phyloP scores from a whole-genome alignment of 805 yeast genomes.

The Jamesozyma gamospora region DNA sequence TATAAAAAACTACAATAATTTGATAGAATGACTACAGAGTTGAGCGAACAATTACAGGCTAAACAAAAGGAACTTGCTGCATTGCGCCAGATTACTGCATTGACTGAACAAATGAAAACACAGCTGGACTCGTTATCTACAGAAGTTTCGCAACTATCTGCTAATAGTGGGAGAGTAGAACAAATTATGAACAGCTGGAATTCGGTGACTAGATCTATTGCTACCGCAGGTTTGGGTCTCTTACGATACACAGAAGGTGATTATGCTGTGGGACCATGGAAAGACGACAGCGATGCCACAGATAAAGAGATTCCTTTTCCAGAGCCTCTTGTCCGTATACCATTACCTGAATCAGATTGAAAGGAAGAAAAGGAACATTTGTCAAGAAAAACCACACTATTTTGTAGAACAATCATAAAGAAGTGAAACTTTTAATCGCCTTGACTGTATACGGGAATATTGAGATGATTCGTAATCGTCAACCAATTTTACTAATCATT shows the following conservation, averaged over 20 bases:
- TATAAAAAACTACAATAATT: no score
- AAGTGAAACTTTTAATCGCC: no score
- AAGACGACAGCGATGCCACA: conserved; percentile 25
- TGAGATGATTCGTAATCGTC: no score
- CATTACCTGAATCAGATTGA: background rate
- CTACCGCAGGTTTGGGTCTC: conserved; percentile 26
- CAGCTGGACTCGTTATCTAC: conserved; percentile 22
- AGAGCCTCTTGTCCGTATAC: conserved; percentile 53
- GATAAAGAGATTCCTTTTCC: conserved; percentile 43
- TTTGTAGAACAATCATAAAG: no score
- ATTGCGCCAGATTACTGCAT: conserved; percentile 17
- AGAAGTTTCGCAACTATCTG: conserved; percentile 18
- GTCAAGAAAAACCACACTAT: no score
- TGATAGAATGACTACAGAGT: background rate
- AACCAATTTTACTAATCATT: no score
- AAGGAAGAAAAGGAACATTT: background rate
- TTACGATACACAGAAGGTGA: conserved; percentile 26
- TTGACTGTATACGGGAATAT: no score
- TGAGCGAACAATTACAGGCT: conserved; percentile 9
- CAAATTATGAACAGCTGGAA: conserved; percentile 26
- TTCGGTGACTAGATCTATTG: conserved; percentile 23
- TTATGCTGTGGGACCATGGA: conserved; percentile 26
- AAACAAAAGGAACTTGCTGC: conserved; percentile 22
- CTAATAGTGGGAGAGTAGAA: conserved; percentile 20
- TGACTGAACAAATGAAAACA: conserved; percentile 20